Conservation (phyloP, 495 filamentous ascomycete species). For the Penicillium herquei region DNA sequence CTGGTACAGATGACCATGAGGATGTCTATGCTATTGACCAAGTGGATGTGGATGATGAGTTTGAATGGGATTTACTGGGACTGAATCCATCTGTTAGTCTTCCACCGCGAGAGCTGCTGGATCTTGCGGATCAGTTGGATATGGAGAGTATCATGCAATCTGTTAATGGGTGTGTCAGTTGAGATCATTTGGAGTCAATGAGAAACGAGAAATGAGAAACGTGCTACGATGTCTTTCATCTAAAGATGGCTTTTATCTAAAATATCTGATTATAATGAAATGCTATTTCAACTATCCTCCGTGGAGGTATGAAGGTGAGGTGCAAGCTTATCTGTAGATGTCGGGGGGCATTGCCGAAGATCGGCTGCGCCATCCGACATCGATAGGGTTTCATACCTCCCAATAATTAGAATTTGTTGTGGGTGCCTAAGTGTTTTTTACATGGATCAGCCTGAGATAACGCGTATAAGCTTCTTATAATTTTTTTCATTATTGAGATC, state of each 20-base stretch:
- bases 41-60: conserved; percentile 21
- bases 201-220: background rate
- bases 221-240: no score
- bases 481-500: background rate
- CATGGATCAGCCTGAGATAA: no score
- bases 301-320: no score
- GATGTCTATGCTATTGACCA: conserved; percentile 20
- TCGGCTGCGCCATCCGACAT: background rate
- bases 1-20: conserved; percentile 7
- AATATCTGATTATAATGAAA: no score
- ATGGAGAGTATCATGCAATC: conserved; percentile 32
- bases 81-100: conserved; percentile 27
- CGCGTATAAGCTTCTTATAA: background rate
- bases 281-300: no score
- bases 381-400: no score
- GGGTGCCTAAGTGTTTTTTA: no score
- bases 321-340: no score
- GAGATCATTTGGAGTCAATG: background rate
- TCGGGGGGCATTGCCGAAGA: background rate
- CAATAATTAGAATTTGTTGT: no score
- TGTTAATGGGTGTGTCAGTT: conserved; percentile 12
- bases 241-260: no score
- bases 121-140: conserved; percentile 32
- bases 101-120: conserved; percentile 25
- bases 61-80: conserved; percentile 30